These are phyloP conservation scores for Trametes elegans DNA, from an alignment of 768 basidiomycete species.

Conservation along the genomic window DNA sequence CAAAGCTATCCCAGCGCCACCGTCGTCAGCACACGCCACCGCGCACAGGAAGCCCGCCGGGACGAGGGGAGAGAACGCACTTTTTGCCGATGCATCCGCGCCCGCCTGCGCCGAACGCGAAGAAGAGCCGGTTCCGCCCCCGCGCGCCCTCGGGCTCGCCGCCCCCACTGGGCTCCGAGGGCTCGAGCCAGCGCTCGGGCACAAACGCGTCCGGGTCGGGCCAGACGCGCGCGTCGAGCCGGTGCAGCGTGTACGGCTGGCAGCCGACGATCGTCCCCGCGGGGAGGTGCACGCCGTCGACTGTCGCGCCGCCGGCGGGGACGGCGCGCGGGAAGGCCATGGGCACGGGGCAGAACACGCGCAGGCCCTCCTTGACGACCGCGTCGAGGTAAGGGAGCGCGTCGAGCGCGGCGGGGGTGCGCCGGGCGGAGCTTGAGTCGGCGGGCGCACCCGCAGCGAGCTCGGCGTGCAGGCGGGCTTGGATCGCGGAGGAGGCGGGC, in stretches of 20 bases:
- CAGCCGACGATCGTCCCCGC: slow-evolving; percentile 92
- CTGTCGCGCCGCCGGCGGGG: slow-evolving; percentile 84
- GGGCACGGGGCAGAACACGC: slow-evolving; percentile 88
- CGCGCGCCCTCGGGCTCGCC: slow-evolving; percentile 62
- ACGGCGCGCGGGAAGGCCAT: slow-evolving; percentile 91
- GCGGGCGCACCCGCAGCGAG: too few relatives aligned
- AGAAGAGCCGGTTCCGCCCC: slow-evolving; percentile 94
- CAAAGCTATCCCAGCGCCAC: slow-evolving; percentile 12
- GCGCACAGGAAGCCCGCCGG: not conserved
- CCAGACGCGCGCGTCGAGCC: slow-evolving; percentile 71
- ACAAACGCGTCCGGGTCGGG: slow-evolving; percentile 79
- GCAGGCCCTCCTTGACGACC: slow-evolving; percentile 89
- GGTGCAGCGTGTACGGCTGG: slow-evolving; percentile 86
- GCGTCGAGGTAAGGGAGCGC: slow-evolving; percentile 91
- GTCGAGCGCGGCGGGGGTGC: slow-evolving; percentile 77
- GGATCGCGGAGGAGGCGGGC: not conserved
- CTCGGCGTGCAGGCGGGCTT: slow-evolving; percentile 21
- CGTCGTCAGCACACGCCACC: not conserved
- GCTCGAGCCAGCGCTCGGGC: slow-evolving; percentile 94
- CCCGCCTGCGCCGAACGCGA: slow-evolving; percentile 40
- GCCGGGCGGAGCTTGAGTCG: too few relatives aligned
- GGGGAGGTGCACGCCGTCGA: slow-evolving; percentile 84
- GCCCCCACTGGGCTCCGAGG: too few relatives aligned
- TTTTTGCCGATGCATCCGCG: slow-evolving; percentile 24
- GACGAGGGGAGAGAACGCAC: slow-evolving; percentile 1